Evolutionary conservation across 2,329 filamentous ascomycete species (phyloP), one percentile per base, ranked within the genome.

Genomic region (Phoma sp.): DNA sequence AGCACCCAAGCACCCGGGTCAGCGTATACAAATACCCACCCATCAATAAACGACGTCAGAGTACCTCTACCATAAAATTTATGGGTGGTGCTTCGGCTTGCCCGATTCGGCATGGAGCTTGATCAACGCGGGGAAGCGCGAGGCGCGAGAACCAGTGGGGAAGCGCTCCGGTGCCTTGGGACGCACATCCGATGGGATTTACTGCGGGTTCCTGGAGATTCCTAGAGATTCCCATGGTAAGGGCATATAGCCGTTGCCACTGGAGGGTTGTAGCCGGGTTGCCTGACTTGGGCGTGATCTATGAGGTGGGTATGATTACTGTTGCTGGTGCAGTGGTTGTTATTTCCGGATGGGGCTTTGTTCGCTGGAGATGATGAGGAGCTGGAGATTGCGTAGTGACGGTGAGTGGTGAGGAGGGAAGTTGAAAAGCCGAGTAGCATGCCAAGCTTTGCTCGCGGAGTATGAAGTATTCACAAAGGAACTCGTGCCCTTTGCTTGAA

Each of bases 231-330:
- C 4, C 21, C 29, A 34, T 30, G 23, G 42, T 23, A 20, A 9
- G 20, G 1, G 5, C 38, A 43, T 47, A 53, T 53, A 53, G 33
- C 50, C 38, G 50, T 53, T 26, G 30, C 43, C 42, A 53, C 26
- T 23, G n/a, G n/a, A n/a, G n/a, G n/a, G n/a, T n/a, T 3, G 42
- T 36, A 42, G 20, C 43, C 38, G 43, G 43, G 18, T 47, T 39
- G 37, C 38, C 42, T 21, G 15, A 32, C 12, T 11, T 38, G 38
- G 42, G n/a, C n/a, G n/a, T 14, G 11, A 30, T n/a, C n/a, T n/a
- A 6, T 12, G 29, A 10, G 18, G 49, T 47, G n/a, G 36, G 17
- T 37, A 14, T n/a, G 9, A 25, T 52, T n/a, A 21, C n/a, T 9
- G 12, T 34, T 36, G 7, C 14, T 7, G 21, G 34, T 12, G 14